Evolutionary conservation across 805 yeast genomes (phyloP).

Genomic region (Lachancea lanzarotensis): DNA sequence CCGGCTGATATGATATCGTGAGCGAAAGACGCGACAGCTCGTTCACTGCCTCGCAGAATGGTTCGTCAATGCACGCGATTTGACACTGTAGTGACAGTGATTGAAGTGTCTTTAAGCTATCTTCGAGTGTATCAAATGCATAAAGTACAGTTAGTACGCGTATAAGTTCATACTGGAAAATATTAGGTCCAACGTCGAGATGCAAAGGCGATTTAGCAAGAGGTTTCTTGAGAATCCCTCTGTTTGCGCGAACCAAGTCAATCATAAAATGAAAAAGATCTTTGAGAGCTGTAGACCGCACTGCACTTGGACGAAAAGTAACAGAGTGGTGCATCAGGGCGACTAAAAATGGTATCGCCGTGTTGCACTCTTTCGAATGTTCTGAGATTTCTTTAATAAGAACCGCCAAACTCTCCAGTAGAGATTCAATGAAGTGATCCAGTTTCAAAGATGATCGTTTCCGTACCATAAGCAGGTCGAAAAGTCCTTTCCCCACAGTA

Average conservation of each 20-base stretch:
- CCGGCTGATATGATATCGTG: conserved; percentile 43
- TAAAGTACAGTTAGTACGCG: conserved; percentile 46
- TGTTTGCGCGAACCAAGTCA: conserved; percentile 23
- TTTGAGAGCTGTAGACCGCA: conserved; percentile 35
- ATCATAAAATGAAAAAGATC: conserved; percentile 25
- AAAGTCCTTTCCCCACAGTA: conserved; percentile 24
- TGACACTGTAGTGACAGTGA: conserved; percentile 13
- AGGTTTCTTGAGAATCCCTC: conserved; percentile 23
- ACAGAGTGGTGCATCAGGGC: conserved; percentile 50
- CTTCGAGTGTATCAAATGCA: conserved; percentile 52
- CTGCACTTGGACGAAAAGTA: conserved; percentile 58
- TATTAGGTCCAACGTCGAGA: conserved; percentile 27
- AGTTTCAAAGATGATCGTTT: conserved; percentile 14
- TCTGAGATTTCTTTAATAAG: conserved; percentile 27
- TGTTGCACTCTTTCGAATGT: conserved; percentile 19
- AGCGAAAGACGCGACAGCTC: conserved; percentile 35
- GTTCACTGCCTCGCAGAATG: conserved; percentile 25
- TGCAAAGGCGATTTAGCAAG: conserved; percentile 14
- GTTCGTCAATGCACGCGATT: conserved; percentile 18
- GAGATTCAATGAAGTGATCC: conserved; percentile 22
- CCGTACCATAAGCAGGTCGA: conserved; percentile 12
- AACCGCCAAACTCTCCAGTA: conserved; percentile 23
- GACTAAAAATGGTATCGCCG: conserved; percentile 51
- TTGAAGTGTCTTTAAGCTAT: conserved; percentile 30
- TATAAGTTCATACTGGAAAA: conserved; percentile 41